Conservation (phyloP, 345 rosid species). For the Turritis glabra region DNA sequence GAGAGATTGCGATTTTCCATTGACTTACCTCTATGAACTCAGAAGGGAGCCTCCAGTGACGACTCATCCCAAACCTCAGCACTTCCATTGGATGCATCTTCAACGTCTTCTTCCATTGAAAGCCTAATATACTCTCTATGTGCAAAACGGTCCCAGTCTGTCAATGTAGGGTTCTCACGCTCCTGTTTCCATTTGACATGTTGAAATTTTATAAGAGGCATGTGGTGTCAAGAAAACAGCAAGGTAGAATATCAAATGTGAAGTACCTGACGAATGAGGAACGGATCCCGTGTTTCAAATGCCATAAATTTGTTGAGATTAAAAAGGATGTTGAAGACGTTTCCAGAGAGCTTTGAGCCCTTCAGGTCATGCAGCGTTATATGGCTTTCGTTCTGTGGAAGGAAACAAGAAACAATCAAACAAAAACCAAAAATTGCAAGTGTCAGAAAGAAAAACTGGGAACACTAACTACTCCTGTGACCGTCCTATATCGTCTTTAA, state of each 20-base stretch:
- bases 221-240: neutral
- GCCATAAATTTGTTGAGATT: slow-evolving; percentile 98
- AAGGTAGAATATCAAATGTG: neutral
- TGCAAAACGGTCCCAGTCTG: slow-evolving; percentile 98
- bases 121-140: slow-evolving; percentile 97
- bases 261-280: slow-evolving; percentile 92
- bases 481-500: neutral
- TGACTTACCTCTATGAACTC: slow-evolving; percentile 47
- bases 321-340: slow-evolving; percentile 87
- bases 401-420: slow-evolving; percentile 21
- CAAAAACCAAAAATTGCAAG: neutral
- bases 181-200: slow-evolving; percentile 54
- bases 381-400: slow-evolving; percentile 64
- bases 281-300: slow-evolving; percentile 94
- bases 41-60: slow-evolving; percentile 94
- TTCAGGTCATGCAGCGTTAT: slow-evolving; percentile 69
- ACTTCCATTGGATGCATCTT: slow-evolving; percentile 97
- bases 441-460: neutral
- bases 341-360: slow-evolving; percentile 86
- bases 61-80: slow-evolving; percentile 99
- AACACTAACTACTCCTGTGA: neutral
- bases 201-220: neutral
- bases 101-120: slow-evolving; percentile 98
- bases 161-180: slow-evolving; percentile 91
- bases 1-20: neutral